Evolutionary conservation across 176 grass and related monocot genomes (phyloP).

Genomic region (Musa itinerans): DNA sequence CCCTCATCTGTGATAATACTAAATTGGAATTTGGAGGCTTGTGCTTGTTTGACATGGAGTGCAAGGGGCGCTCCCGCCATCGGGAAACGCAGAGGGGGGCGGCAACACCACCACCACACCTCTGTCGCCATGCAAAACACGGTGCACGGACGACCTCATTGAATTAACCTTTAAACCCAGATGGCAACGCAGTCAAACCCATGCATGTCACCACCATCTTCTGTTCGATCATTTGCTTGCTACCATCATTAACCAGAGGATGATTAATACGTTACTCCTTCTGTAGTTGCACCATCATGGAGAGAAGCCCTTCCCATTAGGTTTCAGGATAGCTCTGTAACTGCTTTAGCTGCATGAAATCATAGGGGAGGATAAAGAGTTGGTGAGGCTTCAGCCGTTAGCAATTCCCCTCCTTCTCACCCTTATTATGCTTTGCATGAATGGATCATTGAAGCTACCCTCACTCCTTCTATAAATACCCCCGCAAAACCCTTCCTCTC

Average conservation of each 20-base stretch:
- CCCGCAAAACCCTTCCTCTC: neutral
- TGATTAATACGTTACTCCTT: no score
- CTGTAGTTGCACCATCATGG: no score
- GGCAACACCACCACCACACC: conserved; percentile 53
- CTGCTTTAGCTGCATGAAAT: neutral
- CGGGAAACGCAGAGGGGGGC: conserved; percentile 36
- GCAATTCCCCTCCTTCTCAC: neutral
- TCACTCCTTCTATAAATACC: conserved; percentile 21
- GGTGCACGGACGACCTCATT: neutral
- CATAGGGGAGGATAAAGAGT: neutral
- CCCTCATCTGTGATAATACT: conserved; percentile 6
- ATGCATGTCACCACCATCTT: neutral
- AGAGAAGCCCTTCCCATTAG: neutral
- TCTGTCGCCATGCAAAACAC: conserved; percentile 37
- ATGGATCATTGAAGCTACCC: conserved; percentile 15
- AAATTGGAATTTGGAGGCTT: conserved; percentile 49
- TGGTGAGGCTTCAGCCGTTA: conserved; percentile 9
- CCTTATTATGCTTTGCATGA: conserved; percentile 4
- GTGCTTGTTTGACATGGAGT: conserved; percentile 44
- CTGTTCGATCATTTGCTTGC: neutral
- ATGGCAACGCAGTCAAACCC: neutral
- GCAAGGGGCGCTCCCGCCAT: conserved; percentile 12
- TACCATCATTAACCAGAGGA: no score
- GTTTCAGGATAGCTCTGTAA: neutral
- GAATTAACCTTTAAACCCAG: neutral